These are phyloP conservation scores for Podospora pseudocomata DNA, from an alignment of 495 filamentous ascomycete genomes.

Conservation along the genomic window DNA sequence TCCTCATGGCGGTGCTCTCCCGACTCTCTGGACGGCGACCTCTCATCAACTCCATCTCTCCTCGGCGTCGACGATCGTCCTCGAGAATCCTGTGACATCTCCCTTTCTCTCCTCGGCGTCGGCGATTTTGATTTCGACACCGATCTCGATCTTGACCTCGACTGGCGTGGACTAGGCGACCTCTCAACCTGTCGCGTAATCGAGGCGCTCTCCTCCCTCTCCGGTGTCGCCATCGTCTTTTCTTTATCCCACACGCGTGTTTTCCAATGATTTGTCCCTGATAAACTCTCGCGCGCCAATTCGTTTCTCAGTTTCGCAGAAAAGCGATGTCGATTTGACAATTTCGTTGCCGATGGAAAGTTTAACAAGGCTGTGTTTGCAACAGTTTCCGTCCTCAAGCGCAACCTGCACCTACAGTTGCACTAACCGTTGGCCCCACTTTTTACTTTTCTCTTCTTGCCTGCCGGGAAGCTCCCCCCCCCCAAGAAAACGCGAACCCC, in stretches of 20 bases:
- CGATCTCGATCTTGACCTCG: neutral
- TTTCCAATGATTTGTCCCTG: neutral
- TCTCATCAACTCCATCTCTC: neutral
- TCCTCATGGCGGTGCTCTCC: neutral
- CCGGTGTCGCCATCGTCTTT: constrained; percentile 26
- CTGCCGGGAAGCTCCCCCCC: neutral
- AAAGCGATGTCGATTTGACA: neutral
- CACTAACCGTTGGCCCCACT: neutral
- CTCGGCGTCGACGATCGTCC: constrained; percentile 8
- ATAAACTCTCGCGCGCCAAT: too few species aligned
- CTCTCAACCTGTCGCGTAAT: constrained; percentile 22
- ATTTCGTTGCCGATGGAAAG: neutral
- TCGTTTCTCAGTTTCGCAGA: neutral
- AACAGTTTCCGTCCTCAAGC: neutral
- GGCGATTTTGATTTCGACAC: constrained; percentile 7
- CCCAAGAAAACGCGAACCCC: constrained; percentile 26
- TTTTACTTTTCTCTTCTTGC: constrained; percentile 6
- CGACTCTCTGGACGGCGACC: neutral
- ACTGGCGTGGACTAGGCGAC: constrained; percentile 7
- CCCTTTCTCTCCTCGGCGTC: neutral
- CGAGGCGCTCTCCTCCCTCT: constrained; percentile 21
- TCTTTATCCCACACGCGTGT: constrained; percentile 3
- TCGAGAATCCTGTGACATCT: neutral
- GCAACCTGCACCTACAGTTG: neutral
- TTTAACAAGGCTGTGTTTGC: neutral